A percentile compares a stretch with the other conserved stretches of the same genome.
Evolutionary conservation across 1,139 yeast species (phyloP).

Genomic region (Debaryomyces robertsiae): DNA sequence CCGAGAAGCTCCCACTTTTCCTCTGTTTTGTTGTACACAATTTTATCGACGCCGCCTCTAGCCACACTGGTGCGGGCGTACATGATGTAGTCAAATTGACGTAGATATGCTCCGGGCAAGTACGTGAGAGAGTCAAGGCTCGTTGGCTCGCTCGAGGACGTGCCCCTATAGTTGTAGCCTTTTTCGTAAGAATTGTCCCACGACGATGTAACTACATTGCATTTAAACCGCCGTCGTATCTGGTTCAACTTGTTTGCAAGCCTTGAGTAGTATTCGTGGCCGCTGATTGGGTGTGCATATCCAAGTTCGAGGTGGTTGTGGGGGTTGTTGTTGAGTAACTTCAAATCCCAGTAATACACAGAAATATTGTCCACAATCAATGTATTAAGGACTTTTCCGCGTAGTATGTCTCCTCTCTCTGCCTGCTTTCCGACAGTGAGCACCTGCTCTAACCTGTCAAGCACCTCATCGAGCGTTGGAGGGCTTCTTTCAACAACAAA

Average conservation of each 20-base stretch:
- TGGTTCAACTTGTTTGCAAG: constrained; percentile 18
- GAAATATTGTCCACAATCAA: constrained; percentile 31
- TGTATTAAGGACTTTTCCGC: constrained; percentile 18
- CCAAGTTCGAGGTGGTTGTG: constrained; percentile 19
- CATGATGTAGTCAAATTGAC: constrained; percentile 19
- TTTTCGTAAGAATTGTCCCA: constrained; percentile 36
- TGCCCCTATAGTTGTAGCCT: constrained; percentile 27
- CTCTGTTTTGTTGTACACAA: constrained; percentile 9
- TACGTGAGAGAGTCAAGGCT: constrained; percentile 15
- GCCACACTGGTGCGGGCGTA: constrained; percentile 10
- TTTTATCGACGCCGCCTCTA: background rate
- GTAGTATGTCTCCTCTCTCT: constrained; percentile 2
- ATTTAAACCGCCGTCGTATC: constrained; percentile 24
- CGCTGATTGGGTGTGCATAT: constrained; percentile 12
- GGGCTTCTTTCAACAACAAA: background rate
- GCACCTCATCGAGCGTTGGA: constrained; percentile 10
- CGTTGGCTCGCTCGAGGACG: constrained; percentile 5
- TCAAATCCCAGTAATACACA: constrained; percentile 37
- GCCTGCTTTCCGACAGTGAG: constrained; percentile 1
- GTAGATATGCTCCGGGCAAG: constrained; percentile 20
- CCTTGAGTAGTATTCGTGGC: constrained; percentile 19
- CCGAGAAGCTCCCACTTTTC: constrained; percentile 10
- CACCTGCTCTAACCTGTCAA: constrained; percentile 8
- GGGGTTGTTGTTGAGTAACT: constrained; percentile 17
- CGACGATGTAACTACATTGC: constrained; percentile 36